These are phyloP conservation scores for Arabidopsis hybrid DNA, from an alignment of 441 rosid genomes.

Conservation along the genomic window DNA sequence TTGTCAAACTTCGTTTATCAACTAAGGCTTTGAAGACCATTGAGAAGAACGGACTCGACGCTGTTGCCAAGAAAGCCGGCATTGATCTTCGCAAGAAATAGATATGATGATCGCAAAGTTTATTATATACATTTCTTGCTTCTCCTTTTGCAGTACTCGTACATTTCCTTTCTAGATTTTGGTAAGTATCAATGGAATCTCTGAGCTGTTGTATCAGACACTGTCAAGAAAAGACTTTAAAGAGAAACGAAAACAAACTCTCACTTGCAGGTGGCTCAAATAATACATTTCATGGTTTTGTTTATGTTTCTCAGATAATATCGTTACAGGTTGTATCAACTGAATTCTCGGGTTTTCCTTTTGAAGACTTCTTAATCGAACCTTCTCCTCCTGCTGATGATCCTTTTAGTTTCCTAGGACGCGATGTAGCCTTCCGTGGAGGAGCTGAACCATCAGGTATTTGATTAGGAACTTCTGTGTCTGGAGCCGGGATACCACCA, in stretches of 20 bases:
- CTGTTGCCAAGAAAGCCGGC: constrained; percentile 96
- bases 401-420: constrained; percentile 59
- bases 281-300: constrained; percentile 27
- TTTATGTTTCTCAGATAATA: constrained; percentile 35
- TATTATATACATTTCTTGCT: constrained; percentile 32
- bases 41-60: constrained; percentile 91
- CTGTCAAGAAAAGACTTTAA: constrained; percentile 14
- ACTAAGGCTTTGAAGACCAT: constrained; percentile 92
- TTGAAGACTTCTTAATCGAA: constrained; percentile 47
- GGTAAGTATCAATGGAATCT: constrained; percentile 26
- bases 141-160: constrained; percentile 15
- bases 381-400: constrained; percentile 46
- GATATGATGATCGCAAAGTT: neutral
- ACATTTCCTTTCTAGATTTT: constrained; percentile 28
- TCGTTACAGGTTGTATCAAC: constrained; percentile 31
- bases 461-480: constrained; percentile 48
- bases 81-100: constrained; percentile 82
- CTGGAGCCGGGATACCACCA: constrained; percentile 40
- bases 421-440: constrained; percentile 52
- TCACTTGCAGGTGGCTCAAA: constrained; percentile 20
- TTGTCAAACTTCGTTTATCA: constrained; percentile 75
- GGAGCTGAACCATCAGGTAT: constrained; percentile 47
- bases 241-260: constrained; percentile 35
- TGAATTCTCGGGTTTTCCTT: constrained; percentile 46
- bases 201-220: constrained; percentile 24